Conservation (phyloP, 176 grass and related monocot genomes). For the Miscanthus lutarioriparius region DNA sequence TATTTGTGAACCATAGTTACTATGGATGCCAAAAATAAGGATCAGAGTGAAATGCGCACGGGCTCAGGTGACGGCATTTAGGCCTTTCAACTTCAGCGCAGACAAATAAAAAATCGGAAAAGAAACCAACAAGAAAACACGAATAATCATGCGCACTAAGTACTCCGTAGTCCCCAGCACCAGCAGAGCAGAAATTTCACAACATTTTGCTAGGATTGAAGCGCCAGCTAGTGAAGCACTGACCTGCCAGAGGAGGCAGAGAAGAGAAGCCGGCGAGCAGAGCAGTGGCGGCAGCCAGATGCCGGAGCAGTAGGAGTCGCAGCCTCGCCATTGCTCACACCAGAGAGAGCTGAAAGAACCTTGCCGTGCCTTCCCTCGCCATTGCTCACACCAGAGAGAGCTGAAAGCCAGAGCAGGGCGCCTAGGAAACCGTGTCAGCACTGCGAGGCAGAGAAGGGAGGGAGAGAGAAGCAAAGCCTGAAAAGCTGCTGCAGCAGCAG, state of each 20-base stretch:
- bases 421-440: constrained; percentile 17
- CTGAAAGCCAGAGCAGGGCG: not conserved
- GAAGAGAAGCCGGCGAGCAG: constrained; percentile 13
- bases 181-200: not conserved
- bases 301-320: not conserved
- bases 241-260: constrained; percentile 26
- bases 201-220: not conserved
- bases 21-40: not conserved
- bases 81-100: not conserved
- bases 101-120: not conserved
- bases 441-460: not conserved
- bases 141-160: too few relatives aligned
- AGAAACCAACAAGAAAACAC: not conserved
- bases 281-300: not conserved
- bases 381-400: too few relatives aligned
- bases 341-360: not conserved
- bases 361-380: too few relatives aligned
- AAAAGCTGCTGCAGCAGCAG: not conserved
- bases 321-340: constrained; percentile 27
- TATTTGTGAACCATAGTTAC: not conserved
- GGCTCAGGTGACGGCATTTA: not conserved
- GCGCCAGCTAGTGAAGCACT: not conserved
- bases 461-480: constrained; percentile 10
- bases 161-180: too few relatives aligned
- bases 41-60: not conserved